phyloP scores from a whole-genome alignment of 2,329 filamentous ascomycete genomes.

The Fusarium euwallaceae region DNA sequence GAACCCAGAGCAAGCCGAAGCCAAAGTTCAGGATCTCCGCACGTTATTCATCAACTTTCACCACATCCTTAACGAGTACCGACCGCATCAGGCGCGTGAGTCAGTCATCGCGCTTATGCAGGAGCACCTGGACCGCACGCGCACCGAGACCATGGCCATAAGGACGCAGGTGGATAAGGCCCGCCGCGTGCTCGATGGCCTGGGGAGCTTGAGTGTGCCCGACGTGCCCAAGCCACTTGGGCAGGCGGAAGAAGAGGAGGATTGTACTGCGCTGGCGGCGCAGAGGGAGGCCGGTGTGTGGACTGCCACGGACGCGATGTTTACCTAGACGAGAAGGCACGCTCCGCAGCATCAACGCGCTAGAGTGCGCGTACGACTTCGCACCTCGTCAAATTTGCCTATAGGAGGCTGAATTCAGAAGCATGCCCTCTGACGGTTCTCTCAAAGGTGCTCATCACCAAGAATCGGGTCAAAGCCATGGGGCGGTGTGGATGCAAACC shows the following conservation, averaged over 20 bases:
- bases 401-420: neutral
- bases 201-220: conserved; percentile 66
- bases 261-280: conserved; percentile 28
- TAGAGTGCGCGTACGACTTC: neutral
- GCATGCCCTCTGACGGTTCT: neutral
- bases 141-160: conserved; percentile 79
- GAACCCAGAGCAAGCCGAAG: conserved; percentile 64
- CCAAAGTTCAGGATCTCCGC: conserved; percentile 83
- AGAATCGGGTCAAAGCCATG: neutral
- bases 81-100: conserved; percentile 92
- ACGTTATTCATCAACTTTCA: conserved; percentile 92
- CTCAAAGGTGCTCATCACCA: neutral
- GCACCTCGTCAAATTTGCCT: neutral
- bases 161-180: conserved; percentile 78
- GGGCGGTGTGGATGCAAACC: neutral
- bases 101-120: conserved; percentile 90
- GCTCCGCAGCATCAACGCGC: neutral
- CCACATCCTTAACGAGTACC: conserved; percentile 92
- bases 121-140: conserved; percentile 79
- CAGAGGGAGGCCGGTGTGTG: conserved; percentile 55
- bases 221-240: conserved; percentile 35
- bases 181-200: conserved; percentile 76
- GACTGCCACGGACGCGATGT: conserved; percentile 58
- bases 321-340: conserved; percentile 46
- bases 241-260: conserved; percentile 35